A percentile compares a stretch with the other conserved stretches of the same genome.
phyloP scores from a whole-genome alignment of 257 asterid genomes.

The Ehretia macrophylla region DNA sequence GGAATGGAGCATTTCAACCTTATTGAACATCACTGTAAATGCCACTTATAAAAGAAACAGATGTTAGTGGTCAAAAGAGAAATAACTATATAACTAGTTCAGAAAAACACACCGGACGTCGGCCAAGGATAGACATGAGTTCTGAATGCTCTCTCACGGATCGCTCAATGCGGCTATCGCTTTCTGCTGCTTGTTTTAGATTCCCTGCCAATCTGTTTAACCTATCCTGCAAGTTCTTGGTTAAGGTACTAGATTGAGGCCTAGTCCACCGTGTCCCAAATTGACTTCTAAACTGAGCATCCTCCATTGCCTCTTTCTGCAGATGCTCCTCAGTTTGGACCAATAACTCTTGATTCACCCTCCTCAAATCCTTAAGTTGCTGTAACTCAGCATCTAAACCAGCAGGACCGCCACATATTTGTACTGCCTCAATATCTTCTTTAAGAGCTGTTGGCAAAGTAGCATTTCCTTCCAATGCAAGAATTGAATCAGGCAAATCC shows the following conservation, averaged over 20 bases:
- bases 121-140: slow-evolving; percentile 85
- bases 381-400: slow-evolving; percentile 89
- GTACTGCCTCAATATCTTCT: slow-evolving; percentile 92
- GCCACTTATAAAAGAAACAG: no score
- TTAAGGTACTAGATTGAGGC: slow-evolving; percentile 92
- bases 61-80: no score
- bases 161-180: slow-evolving; percentile 94
- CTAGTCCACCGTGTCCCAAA: slow-evolving; percentile 95
- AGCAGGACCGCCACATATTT: slow-evolving; percentile 91
- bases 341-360: slow-evolving; percentile 89
- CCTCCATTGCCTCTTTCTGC: slow-evolving; percentile 89
- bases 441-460: slow-evolving; percentile 56
- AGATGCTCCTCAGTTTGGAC: slow-evolving; percentile 86
- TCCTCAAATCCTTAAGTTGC: slow-evolving; percentile 85
- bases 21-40: no score
- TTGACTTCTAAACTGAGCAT: slow-evolving; percentile 86
- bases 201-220: slow-evolving; percentile 85
- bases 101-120: slow-evolving; percentile 60
- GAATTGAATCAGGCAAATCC: slow-evolving; percentile 94
- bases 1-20: no score
- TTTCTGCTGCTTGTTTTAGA: slow-evolving; percentile 93
- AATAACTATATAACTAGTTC: not conserved
- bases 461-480: slow-evolving; percentile 79
- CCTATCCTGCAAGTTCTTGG: slow-evolving; percentile 82
- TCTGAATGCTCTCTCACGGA: slow-evolving; percentile 83